Percentiles rank a stretch among this genome's conserved stretches.
These are phyloP conservation scores for Bolboschoenoplectus hybrid DNA, from an alignment of 202 grass and related monocot genomes.

Conservation along the genomic window DNA sequence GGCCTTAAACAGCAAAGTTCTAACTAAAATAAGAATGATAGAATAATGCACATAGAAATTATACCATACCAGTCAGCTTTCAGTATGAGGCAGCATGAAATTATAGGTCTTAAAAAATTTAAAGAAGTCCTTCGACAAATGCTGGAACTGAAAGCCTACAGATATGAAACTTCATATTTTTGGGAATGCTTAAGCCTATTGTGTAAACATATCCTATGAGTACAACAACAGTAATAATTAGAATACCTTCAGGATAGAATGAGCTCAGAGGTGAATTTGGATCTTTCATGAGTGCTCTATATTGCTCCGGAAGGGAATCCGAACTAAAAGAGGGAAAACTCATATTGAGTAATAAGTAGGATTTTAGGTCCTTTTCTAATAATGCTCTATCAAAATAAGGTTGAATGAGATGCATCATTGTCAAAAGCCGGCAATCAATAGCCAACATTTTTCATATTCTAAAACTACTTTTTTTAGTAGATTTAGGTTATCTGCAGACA, in stretches of 20 bases:
- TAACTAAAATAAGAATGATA: background rate
- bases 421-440: background rate
- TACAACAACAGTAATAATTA: slow-evolving; percentile 29
- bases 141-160: slow-evolving; percentile 22
- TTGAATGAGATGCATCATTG: background rate
- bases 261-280: slow-evolving; percentile 80
- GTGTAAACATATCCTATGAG: background rate
- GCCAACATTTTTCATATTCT: background rate
- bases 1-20: slow-evolving; percentile 11
- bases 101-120: background rate
- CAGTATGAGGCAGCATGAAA: background rate
- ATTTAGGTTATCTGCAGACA: slow-evolving; percentile 21
- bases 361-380: slow-evolving; percentile 20
- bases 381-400: slow-evolving; percentile 1
- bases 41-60: background rate
- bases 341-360: slow-evolving; percentile 42
- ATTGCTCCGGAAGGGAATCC: slow-evolving; percentile 85
- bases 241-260: slow-evolving; percentile 92
- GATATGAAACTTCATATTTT: slow-evolving; percentile 3
- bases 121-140: background rate
- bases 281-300: slow-evolving; percentile 73
- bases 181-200: background rate
- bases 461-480: background rate
- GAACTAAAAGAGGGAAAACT: slow-evolving; percentile 65
- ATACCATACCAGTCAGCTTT: slow-evolving; percentile 14